Conservation (phyloP, 805 yeast genomes). For the Cyberlindnera veronae region DNA sequence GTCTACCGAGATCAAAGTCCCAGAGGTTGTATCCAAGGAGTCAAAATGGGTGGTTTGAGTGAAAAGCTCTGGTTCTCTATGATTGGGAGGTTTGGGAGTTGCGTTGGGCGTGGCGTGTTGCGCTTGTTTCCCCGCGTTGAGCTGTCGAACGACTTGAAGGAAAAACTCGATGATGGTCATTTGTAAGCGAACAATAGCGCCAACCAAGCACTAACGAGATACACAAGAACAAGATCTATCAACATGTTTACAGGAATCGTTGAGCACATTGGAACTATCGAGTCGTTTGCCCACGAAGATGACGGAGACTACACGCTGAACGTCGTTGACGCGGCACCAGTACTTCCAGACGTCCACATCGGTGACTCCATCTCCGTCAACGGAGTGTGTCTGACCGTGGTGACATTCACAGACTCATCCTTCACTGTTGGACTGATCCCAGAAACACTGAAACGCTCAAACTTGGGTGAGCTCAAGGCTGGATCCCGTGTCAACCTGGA, state of each 20-base stretch:
- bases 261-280: constrained; percentile 75
- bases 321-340: constrained; percentile 55
- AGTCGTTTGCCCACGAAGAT: constrained; percentile 54
- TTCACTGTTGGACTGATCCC: constrained; percentile 93
- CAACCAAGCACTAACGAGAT: no score
- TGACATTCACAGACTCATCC: constrained; percentile 56
- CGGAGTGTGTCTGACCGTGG: constrained; percentile 90
- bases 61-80: no score
- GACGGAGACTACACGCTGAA: constrained; percentile 74
- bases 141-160: no score
- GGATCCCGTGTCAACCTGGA: constrained; percentile 81
- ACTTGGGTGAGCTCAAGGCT: constrained; percentile 54
- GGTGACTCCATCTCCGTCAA: constrained; percentile 93
- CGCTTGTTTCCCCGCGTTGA: no score
- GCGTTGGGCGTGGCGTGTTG: no score
- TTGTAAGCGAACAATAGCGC: no score
- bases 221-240: no score
- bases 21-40: no score
- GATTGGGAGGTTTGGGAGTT: no score
- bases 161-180: no score
- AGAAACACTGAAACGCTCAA: constrained; percentile 82
- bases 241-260: constrained; percentile 90
- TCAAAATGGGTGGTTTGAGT: no score
- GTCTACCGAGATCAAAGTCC: no score
- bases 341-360: constrained; percentile 76